Base-by-base conservation (phyloP, 805 yeast genomes). In the Candida namnaoensis region DNA sequence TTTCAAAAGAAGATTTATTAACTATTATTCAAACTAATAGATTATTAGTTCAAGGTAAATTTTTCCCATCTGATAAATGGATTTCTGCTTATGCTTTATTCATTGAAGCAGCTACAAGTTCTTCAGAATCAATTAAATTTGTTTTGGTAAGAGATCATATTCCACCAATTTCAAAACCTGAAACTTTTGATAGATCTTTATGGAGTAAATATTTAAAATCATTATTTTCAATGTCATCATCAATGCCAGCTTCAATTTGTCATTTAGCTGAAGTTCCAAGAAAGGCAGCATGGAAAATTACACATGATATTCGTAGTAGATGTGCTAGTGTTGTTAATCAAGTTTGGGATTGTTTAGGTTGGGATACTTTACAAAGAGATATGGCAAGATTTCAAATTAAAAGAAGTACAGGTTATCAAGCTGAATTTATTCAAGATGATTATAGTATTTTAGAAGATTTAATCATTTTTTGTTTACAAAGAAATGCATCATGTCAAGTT, bases 291-390 rank as follows among this genome's bases (percentile, higher is more conserved):
- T 67, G 64, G 61, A 68, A 68, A 41, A 74, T 86, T 36, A 71
- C 86, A 1, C 80, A 79, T 10, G 79, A 76, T 51, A 62, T 85
- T 47, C 71, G 95, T 47, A 69, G 70, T 11, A 65, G 82, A 46
- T 71, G 81, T 36, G 76, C 88, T 0, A 48, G 47, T 12, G 58
- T 85, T 36, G 50, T 87, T 11, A 66, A 70, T 42, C 72, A 69
- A 41, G 69, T 77, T n/a, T 88, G 96, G 96, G 80, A 80, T 46
- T 64, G 72, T 11, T 66, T 88, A 39, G 93, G 88, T 15, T 72
- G 80, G 76, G 75, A 74, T 11, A 71, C 79, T 3, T 58, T 72
- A 24, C 69, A 70, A 15, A 80, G 74, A 28, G 83, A 78, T 47
- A 53, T 64, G 27, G 60, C 54, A 4, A 62, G 86, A 46, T 86